Evolutionary conservation across 805 yeast genomes (phyloP), one percentile per base, ranked within the genome.

Genomic region (Blastobotrys chiropterorum): DNA sequence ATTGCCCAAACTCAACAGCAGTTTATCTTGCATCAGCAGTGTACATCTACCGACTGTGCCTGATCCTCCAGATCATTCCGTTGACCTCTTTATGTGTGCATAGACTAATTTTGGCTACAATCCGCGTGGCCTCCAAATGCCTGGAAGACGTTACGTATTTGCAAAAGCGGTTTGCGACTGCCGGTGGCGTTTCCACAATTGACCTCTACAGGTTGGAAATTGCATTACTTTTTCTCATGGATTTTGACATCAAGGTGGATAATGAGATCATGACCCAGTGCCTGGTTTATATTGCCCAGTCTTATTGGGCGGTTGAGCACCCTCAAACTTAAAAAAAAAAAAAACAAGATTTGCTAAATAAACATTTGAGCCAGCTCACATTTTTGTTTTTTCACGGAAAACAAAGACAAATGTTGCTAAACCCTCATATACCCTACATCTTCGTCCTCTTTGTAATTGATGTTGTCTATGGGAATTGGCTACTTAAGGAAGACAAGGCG

Each of bases 161-260:
- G 2, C 80, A 75, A 60, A 65, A 65, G 45, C 70, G 77, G 50
- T 75, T 73, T 51, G 74, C 78, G 40, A 72, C 72, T 41, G 78
- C 74, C 0, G 77, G 77, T 21, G 81, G 81, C 0, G 64, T 77
- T 13, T 63, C 73, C 3, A 53, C 67, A 41, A 49, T 60, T 3
- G 85, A 80, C 50, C 64, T 80, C 47, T 65, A 70, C 50, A 66
- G 70, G 22, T 64, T 81, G 44, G 85, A 80, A 58, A 72, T 79
- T 17, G 73, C 80, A 1, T 66, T 80, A 40, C 62, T 81, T 52
- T 77, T 75, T 57, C 59, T 79, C 45, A 54, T 76, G 47, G 75
- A 78, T 59, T 80, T 78, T 61, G 74, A 77, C 46, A 63, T 81
- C 51, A 72, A 71, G 44, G 74, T 76, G 5, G 75, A 75, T 52